phyloP scores from a whole-genome alignment of 768 basidiomycete species.

The Asterophora lycoperdoides region DNA sequence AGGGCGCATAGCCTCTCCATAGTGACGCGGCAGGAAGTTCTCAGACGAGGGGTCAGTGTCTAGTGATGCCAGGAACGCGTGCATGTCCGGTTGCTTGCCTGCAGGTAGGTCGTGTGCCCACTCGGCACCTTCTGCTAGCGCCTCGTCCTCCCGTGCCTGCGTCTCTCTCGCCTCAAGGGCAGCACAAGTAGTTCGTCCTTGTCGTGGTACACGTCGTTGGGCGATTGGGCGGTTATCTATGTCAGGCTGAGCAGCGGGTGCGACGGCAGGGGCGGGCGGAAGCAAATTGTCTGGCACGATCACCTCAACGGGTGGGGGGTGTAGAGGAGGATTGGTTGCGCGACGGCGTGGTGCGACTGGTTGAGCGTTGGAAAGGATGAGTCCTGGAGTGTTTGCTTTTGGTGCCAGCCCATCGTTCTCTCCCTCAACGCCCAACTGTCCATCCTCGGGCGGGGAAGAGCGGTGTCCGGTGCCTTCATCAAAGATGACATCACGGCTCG shows the following conservation, averaged over 20 bases:
- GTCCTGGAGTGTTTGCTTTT: not conserved
- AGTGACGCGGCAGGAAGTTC: not conserved
- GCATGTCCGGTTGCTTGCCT: too few relatives aligned
- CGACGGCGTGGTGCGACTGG: not conserved
- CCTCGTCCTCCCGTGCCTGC: not conserved
- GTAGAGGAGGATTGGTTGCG: not conserved
- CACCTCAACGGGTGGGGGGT: not conserved
- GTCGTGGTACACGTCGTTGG: not conserved
- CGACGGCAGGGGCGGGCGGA: too few relatives aligned
- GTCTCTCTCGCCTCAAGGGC: not conserved
- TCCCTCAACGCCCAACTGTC: too few relatives aligned
- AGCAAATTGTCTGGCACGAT: too few relatives aligned
- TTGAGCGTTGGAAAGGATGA: not conserved
- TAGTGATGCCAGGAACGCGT: not conserved
- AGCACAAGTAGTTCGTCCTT: not conserved
- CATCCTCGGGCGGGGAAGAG: too few relatives aligned
- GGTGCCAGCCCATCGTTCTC: not conserved
- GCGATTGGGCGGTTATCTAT: not conserved
- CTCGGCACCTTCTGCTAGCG: not conserved
- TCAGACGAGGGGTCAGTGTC: not conserved
- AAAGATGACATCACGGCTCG: conserved; percentile 18
- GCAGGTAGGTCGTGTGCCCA: not conserved
- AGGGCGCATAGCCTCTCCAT: conserved; percentile 12
- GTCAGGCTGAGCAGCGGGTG: too few relatives aligned
- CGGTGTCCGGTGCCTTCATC: conserved; percentile 17